phyloP scores from a whole-genome alignment of 768 basidiomycete genomes.

The Leccinellum albellum region DNA sequence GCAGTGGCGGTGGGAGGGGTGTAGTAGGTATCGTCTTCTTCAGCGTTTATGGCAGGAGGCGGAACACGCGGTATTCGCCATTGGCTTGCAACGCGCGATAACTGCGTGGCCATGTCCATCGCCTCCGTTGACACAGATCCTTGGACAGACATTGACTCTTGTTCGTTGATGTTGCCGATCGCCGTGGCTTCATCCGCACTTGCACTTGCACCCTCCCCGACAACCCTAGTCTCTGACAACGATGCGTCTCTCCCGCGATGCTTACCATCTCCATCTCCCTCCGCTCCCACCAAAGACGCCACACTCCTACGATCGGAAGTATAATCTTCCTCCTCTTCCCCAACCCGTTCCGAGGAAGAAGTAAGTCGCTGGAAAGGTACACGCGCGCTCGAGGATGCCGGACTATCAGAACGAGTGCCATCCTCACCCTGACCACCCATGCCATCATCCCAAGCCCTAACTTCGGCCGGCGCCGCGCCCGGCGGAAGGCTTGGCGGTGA shows the following conservation, averaged over 20 bases:
- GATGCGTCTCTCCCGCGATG: slow-evolving; percentile 10
- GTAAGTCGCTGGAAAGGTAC: slow-evolving; percentile 32
- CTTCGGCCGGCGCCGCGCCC: slow-evolving; percentile 38
- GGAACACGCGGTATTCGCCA: slow-evolving; percentile 35
- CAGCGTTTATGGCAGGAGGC: slow-evolving; percentile 36
- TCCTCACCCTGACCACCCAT: slow-evolving; percentile 32
- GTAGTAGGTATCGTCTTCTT: not conserved
- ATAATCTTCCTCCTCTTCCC: slow-evolving; percentile 26
- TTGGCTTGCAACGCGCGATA: slow-evolving; percentile 21
- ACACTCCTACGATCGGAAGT: slow-evolving; percentile 24
- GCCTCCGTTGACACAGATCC: slow-evolving; percentile 8
- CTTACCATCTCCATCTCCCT: slow-evolving; percentile 14
- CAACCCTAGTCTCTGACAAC: slow-evolving; percentile 10
- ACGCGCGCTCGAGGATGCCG: slow-evolving; percentile 31
- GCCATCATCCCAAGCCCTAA: slow-evolving; percentile 36
- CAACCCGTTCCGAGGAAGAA: slow-evolving; percentile 31
- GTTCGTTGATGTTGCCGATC: not conserved
- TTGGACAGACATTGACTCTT: slow-evolving; percentile 2
- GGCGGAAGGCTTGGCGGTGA: slow-evolving; percentile 41
- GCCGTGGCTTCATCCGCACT: not conserved
- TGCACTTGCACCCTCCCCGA: not conserved
- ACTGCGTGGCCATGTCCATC: not conserved
- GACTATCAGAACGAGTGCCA: slow-evolving; percentile 29
- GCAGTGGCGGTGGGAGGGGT: not conserved
- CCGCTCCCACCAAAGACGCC: not conserved